Evolutionary conservation across 352 stramenopile genomes (phyloP).

Genomic region (Achlya hypogyna): DNA sequence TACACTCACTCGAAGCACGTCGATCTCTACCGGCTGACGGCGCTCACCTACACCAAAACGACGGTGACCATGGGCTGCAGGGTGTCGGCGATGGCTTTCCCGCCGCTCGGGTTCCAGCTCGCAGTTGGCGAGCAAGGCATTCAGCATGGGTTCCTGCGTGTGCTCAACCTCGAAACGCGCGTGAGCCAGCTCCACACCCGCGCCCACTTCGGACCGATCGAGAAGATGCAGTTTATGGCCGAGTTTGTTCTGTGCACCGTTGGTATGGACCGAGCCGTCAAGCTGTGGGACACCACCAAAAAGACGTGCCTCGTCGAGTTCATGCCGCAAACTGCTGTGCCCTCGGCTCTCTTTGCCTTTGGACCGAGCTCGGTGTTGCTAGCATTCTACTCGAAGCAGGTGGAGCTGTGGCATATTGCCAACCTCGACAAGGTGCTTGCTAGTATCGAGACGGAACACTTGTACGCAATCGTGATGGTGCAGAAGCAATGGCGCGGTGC

Average conservation of each 20-base stretch:
- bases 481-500: constrained; percentile 17
- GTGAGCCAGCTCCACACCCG: background rate
- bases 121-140: constrained; percentile 13
- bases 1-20: background rate
- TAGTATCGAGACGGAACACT: background rate
- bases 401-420: constrained; percentile 6
- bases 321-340: background rate
- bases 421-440: background rate
- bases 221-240: constrained; percentile 3
- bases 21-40: background rate
- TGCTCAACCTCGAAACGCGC: constrained; percentile 11
- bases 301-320: constrained; percentile 3
- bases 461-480: constrained; percentile 8
- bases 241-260: constrained; percentile 1
- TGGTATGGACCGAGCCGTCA: constrained; percentile 5
- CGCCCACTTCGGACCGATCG: constrained; percentile 9
- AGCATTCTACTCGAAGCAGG: background rate
- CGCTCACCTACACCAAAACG: background rate
- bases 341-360: background rate
- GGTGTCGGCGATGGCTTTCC: background rate
- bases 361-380: background rate
- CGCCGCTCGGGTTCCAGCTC: background rate
- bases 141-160: background rate
- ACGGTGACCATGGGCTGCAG: background rate
- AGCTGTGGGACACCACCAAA: constrained; percentile 16